Conservation (phyloP, 1,284 basidiomycete genomes). For the Moesziomyces antarcticus region DNA sequence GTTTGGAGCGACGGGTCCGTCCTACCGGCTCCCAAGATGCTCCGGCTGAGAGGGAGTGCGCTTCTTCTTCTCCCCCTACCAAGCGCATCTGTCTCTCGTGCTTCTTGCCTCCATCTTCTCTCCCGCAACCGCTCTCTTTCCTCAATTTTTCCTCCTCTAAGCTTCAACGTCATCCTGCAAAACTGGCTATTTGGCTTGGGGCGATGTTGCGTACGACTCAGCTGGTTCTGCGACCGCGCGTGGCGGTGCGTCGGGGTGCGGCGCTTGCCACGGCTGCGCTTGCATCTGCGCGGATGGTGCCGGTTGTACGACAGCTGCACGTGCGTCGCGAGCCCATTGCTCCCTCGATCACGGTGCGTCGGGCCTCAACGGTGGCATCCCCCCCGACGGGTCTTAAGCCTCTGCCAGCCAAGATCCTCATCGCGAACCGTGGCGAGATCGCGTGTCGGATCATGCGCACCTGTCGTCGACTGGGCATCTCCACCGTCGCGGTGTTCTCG, state of each 20-base stretch:
- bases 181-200: too few species aligned
- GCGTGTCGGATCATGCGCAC: slow-evolving; percentile 91
- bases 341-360: not conserved
- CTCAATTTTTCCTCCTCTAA: too few species aligned
- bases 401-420: slow-evolving; percentile 56
- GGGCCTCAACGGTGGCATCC: slow-evolving; percentile 11
- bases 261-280: too few species aligned
- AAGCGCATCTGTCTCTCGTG: too few species aligned
- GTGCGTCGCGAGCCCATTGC: not conserved
- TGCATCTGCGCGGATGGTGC: slow-evolving; percentile 1
- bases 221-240: not conserved
- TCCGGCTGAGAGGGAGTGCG: too few species aligned
- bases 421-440: slow-evolving; percentile 82
- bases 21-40: too few species aligned
- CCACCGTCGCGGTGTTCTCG: slow-evolving; percentile 89
- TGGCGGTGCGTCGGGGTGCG: too few species aligned
- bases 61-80: too few species aligned
- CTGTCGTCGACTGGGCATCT: slow-evolving; percentile 85
- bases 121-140: not conserved
- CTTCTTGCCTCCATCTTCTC: not conserved
- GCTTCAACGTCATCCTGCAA: too few species aligned
- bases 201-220: slow-evolving; percentile 16
- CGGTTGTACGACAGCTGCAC: slow-evolving; percentile 11
- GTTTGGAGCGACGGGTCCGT: too few species aligned
- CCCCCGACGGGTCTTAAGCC: slow-evolving; percentile 14